Evolutionary conservation across 1,139 yeast genomes (phyloP).

Genomic region (Saccharomyces hybrid): DNA sequence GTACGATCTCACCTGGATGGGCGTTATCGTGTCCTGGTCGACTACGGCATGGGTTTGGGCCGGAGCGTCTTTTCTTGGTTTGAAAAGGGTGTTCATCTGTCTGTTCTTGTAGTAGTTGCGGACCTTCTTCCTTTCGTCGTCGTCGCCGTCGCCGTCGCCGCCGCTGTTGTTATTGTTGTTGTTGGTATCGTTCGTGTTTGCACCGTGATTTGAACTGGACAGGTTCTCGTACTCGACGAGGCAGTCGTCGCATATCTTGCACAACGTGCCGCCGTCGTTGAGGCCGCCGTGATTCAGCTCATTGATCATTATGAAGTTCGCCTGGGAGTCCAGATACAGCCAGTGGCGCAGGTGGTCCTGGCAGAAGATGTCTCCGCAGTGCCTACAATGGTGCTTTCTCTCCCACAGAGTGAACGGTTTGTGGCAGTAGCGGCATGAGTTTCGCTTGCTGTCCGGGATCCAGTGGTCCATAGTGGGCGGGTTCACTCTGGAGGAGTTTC

Average conservation of each 20-base stretch:
- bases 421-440: slow-evolving; percentile 61
- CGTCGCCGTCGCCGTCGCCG: neutral
- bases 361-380: slow-evolving; percentile 89
- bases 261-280: slow-evolving; percentile 60
- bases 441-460: slow-evolving; percentile 64
- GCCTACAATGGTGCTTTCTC: slow-evolving; percentile 87
- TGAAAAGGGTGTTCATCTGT: neutral
- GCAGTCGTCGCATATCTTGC: slow-evolving; percentile 75
- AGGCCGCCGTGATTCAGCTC: slow-evolving; percentile 38
- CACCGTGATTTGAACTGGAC: slow-evolving; percentile 22
- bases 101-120: slow-evolving; percentile 1
- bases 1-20: neutral
- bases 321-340: slow-evolving; percentile 53
- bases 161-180: slow-evolving; percentile 1
- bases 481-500: neutral
- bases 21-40: neutral
- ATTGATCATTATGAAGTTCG: slow-evolving; percentile 51
- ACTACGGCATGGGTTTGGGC: neutral
- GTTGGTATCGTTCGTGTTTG: slow-evolving; percentile 24
- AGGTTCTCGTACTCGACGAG: slow-evolving; percentile 58
- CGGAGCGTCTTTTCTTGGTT: neutral
- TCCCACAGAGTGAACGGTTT: slow-evolving; percentile 65
- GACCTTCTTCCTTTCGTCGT: slow-evolving; percentile 4
- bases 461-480: slow-evolving; percentile 66
- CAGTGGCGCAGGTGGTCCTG: slow-evolving; percentile 47